Evolutionary conservation across 202 grass and related monocot species (phyloP).

Genomic region (Bolboschoenoplectus hybrid): DNA sequence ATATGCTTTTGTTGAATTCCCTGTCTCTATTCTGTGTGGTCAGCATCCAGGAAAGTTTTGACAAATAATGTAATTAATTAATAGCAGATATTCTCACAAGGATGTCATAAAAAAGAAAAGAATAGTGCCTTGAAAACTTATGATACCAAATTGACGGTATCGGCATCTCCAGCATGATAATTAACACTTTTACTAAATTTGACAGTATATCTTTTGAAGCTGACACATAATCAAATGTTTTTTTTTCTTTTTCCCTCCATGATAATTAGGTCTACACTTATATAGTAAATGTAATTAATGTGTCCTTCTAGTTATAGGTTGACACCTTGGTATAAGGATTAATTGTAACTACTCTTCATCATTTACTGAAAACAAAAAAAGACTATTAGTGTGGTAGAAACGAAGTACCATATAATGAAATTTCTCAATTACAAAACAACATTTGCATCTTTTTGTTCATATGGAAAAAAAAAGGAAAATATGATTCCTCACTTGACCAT

Average conservation of each 20-base stretch:
- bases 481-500: background rate
- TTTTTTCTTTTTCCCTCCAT: background rate
- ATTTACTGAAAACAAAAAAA: background rate
- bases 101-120: background rate
- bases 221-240: constrained; percentile 1
- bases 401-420: background rate
- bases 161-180: constrained; percentile 1
- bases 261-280: background rate
- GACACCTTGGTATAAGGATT: background rate
- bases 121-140: background rate
- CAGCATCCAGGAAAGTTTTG: background rate
- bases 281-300: no score
- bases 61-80: constrained; percentile 2
- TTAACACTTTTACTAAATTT: background rate
- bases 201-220: background rate
- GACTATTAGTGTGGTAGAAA: background rate
- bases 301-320: background rate
- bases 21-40: background rate
- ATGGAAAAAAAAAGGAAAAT: background rate
- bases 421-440: background rate
- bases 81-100: constrained; percentile 1
- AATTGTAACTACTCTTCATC: background rate
- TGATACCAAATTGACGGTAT: background rate
- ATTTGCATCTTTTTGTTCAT: background rate
- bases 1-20: background rate